Percentiles rank a stretch among this genome's conserved stretches.
phyloP scores from a whole-genome alignment of 2,329 filamentous ascomycete genomes.

The Botryotinia convoluta region DNA sequence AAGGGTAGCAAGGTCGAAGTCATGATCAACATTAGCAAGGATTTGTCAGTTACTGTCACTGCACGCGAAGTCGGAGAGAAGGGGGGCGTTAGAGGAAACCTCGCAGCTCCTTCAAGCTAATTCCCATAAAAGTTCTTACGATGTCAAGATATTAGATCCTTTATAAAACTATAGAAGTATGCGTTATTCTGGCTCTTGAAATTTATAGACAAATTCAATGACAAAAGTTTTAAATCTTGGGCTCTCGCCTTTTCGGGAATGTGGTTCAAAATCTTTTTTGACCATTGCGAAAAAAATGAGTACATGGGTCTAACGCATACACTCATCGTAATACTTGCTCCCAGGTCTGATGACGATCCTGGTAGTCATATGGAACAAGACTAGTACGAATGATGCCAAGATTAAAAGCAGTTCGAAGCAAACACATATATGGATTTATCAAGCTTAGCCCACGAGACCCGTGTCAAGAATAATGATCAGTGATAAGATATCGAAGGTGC shows the following conservation, averaged over 20 bases:
- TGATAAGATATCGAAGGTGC: not conserved
- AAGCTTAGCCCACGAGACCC: not conserved
- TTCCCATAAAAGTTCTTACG: conserved; percentile 29
- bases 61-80: conserved; percentile 72
- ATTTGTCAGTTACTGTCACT: conserved; percentile 76
- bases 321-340: not conserved
- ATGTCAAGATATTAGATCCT: conserved; percentile 13
- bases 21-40: conserved; percentile 80
- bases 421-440: not conserved
- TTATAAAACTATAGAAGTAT: conserved; percentile 16
- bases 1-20: conserved; percentile 90
- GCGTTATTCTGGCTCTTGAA: not conserved
- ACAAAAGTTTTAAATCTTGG: conserved; percentile 7
- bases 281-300: not conserved
- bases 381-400: not conserved
- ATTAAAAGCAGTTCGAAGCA: not conserved
- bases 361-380: not conserved
- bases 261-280: not conserved
- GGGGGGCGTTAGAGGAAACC: conserved; percentile 37
- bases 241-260: not conserved
- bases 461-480: not conserved
- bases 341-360: not conserved
- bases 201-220: conserved; percentile 8
- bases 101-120: conserved; percentile 32
- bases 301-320: not conserved